These are phyloP conservation scores for Globisporangium polare DNA, from an alignment of 352 stramenopile species.

Conservation along the genomic window DNA sequence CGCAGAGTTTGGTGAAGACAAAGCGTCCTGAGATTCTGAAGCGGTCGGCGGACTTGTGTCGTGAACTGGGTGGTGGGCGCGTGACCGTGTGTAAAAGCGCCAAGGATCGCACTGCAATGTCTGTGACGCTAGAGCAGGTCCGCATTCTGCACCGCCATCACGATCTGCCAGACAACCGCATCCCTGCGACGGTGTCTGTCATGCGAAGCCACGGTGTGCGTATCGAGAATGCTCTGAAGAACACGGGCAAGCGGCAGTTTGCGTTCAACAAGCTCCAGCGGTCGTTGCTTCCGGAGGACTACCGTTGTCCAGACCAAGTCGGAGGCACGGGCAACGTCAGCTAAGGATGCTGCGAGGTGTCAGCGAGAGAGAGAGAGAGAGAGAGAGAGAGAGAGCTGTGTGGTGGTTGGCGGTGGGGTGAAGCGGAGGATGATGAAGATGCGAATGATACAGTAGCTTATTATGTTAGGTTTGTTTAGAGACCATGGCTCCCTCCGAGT, in stretches of 20 bases:
- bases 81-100: constrained; percentile 97
- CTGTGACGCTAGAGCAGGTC: constrained; percentile 94
- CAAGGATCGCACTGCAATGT: constrained; percentile 98
- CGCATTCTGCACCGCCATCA: constrained; percentile 83
- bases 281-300: constrained; percentile 83
- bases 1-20: constrained; percentile 81
- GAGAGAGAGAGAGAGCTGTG: background rate
- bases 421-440: background rate
- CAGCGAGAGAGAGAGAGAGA: background rate
- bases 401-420: background rate
- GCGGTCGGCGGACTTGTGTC: constrained; percentile 73
- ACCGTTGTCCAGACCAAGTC: constrained; percentile 81
- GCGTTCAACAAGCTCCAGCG: constrained; percentile 89
- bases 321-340: constrained; percentile 83
- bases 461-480: constrained; percentile 12
- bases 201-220: constrained; percentile 86
- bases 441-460: constrained; percentile 9
- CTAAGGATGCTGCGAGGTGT: constrained; percentile 22
- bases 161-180: constrained; percentile 65
- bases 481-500: too few species aligned
- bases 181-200: constrained; percentile 77
- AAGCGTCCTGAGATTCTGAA: constrained; percentile 86
- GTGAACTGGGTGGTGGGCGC: constrained; percentile 86
- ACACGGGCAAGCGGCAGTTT: constrained; percentile 86
- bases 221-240: constrained; percentile 89